Base-by-base conservation (phyloP, 1,284 basidiomycete genomes). In the Trametes versicolor region DNA sequence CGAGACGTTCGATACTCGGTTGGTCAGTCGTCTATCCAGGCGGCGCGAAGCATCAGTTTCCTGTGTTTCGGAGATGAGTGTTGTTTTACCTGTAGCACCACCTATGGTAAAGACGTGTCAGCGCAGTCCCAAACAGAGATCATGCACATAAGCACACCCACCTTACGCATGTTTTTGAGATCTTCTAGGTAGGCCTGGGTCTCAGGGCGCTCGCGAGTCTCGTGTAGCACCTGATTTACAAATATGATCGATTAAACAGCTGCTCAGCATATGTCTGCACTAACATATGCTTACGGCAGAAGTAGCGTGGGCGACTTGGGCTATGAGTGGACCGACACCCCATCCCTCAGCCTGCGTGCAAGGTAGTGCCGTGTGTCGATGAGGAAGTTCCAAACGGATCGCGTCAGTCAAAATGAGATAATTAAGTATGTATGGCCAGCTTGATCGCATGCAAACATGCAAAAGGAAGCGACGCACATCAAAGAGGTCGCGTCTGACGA, bases 281-380 rank as follows among this genome's bases (percentile, higher is more conserved):
- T 10, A 12, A 23, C 29, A 4, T 15, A 41, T 2, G 23, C 41
- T 36, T 15, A 84, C 82, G 4, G 84, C 85, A 4, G 81, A 79
- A 9, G 85, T 80, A 1, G 85, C 85, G 67, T 87, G 85, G 0
- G 86, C 85, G 0, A 79, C 79, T 68, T 87, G 85, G 0, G 83
- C 82, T 82, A 87, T 85, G 62, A 87, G 77, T 4, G 85, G 83
- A 2, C 86, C 85, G n/a, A 81, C 75, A 4, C 81, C 80, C 86
- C 86, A 87, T 19, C 77, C 80, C 60, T 80, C 79, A 43, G 74
- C 74, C 82, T 84, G 56, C 15, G n/a, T 53, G 32, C 50, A 32
- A 12, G 23, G 17, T 37, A 41, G 15, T 5, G 29, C 19, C 45
- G 29, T 43, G 23, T 32, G 45, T 51, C n/a, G 39, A 27, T 17